A percentile compares a stretch with the other conserved stretches of the same genome.
Conservation (phyloP, 345 rosid genomes). For the Citrus trifoliata region DNA sequence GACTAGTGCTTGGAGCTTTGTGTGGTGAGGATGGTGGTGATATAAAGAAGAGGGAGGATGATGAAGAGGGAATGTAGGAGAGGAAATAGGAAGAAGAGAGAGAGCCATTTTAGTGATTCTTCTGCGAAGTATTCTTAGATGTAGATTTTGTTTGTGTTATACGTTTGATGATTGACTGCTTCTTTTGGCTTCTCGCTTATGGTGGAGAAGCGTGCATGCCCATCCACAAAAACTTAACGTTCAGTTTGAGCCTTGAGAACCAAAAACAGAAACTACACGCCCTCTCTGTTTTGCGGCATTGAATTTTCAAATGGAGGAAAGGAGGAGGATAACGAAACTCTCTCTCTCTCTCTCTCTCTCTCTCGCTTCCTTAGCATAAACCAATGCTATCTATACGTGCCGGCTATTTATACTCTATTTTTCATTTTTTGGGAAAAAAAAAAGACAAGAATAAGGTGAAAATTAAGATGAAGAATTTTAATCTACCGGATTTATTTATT, state of each 20-base stretch:
- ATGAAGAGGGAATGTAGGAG: slow-evolving; percentile 41
- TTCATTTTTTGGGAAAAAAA: too few relatives aligned
- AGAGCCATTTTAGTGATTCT: slow-evolving; percentile 27
- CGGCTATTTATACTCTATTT: too few relatives aligned
- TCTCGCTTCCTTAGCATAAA: too few relatives aligned
- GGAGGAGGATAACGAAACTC: background rate
- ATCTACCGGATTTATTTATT: too few relatives aligned
- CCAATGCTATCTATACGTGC: too few relatives aligned
- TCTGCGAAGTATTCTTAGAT: background rate
- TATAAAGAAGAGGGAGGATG: slow-evolving; percentile 28
- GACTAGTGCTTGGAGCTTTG: slow-evolving; percentile 4
- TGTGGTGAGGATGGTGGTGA: slow-evolving; percentile 20
- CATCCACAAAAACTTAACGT: slow-evolving; percentile 21
- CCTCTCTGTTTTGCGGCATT: background rate
- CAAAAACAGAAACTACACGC: background rate
- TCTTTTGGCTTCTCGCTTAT: slow-evolving; percentile 6
- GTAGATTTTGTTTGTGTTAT: too few relatives aligned
- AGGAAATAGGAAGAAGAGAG: slow-evolving; percentile 32
- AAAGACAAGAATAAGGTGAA: too few relatives aligned
- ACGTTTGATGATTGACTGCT: background rate
- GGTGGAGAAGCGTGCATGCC: slow-evolving; percentile 32
- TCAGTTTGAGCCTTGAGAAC: background rate
- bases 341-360: background rate
- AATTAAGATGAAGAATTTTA: too few relatives aligned
- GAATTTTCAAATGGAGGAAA: too few relatives aligned